Evolutionary conservation across 305 asterid species (phyloP).

Genomic region (Striga hermonthica): DNA sequence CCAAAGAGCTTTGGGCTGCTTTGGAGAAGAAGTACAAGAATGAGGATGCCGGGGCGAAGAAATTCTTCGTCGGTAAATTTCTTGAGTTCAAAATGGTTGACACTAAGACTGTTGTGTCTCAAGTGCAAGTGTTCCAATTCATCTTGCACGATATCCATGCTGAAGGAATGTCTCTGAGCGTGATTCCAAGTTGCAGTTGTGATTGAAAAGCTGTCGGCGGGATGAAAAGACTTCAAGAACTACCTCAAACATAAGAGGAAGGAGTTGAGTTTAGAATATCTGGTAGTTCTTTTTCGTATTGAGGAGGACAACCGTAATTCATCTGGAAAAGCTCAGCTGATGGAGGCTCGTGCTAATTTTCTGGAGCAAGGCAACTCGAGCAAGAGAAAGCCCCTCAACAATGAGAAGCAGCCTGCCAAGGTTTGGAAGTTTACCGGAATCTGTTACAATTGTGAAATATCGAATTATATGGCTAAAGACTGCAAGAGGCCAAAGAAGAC

Average conservation of each 20-base stretch:
- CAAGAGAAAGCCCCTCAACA: too few species aligned
- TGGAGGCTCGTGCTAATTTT: not conserved
- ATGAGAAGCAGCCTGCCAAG: not conserved
- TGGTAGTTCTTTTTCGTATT: not conserved
- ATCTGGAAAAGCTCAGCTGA: not conserved
- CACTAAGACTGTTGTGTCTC: not conserved
- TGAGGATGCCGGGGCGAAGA: not conserved
- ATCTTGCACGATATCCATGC: not conserved
- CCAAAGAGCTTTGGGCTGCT: not conserved
- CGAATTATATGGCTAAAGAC: not conserved
- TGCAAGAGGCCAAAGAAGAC: not conserved
- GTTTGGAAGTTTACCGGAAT: not conserved
- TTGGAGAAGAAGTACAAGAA: not conserved
- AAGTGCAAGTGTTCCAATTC: not conserved
- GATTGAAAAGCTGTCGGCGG: not conserved
- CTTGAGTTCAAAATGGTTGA: not conserved
- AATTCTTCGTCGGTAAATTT: not conserved
- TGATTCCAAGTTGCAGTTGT: not conserved
- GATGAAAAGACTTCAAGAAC: not conserved
- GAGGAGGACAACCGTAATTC: not conserved
- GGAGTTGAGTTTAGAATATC: not conserved
- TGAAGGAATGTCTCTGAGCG: not conserved
- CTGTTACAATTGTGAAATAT: not conserved
- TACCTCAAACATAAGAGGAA: not conserved
- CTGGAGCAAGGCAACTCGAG: too few species aligned